Conservation (phyloP, 768 basidiomycete species). For the Tulasnella sp. region DNA sequence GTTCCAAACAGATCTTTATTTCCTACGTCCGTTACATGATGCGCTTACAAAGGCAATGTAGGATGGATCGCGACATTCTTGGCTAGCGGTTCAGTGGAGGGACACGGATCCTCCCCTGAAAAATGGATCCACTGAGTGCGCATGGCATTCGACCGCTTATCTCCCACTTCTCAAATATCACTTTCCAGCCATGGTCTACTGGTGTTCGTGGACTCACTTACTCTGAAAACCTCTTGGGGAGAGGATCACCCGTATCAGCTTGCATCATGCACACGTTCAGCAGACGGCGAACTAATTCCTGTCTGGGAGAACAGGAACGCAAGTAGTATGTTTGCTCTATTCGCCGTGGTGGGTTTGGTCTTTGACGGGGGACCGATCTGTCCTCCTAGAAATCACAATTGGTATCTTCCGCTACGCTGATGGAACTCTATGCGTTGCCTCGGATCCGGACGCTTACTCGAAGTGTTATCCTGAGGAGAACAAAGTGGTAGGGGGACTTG, state of each 20-base stretch:
- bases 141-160: too few species aligned
- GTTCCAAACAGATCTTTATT: background rate
- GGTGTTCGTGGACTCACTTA: background rate
- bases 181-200: background rate
- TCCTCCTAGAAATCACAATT: background rate
- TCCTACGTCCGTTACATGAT: background rate
- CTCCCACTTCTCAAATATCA: background rate
- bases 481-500: background rate
- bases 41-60: background rate
- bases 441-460: background rate
- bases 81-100: background rate
- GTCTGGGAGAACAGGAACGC: background rate
- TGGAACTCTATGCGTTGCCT: background rate
- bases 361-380: too few species aligned
- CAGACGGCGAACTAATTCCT: background rate
- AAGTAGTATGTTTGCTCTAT: background rate
- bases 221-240: background rate
- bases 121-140: background rate
- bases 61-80: background rate
- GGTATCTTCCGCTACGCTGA: background rate
- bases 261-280: background rate
- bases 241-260: background rate
- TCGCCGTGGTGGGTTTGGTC: rapidly evolving
- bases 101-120: background rate
- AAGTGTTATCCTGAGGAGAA: background rate